phyloP scores from a whole-genome alignment of 1,284 basidiomycete genomes.

The Xerocomus nothofagi region DNA sequence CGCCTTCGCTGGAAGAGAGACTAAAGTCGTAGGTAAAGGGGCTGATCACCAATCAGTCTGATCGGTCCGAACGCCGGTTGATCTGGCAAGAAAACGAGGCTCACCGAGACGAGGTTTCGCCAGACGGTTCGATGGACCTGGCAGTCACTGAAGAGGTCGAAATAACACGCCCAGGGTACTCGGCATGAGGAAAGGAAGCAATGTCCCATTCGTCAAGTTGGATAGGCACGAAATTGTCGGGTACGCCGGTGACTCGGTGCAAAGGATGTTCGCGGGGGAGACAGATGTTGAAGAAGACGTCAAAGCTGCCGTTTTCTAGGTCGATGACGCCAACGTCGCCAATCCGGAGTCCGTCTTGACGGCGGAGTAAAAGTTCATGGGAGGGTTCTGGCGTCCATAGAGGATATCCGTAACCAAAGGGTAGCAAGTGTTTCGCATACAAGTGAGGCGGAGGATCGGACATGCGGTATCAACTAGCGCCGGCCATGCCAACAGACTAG shows the following conservation, averaged over 20 bases:
- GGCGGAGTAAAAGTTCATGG: constrained; percentile 16
- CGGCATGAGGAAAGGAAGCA: constrained; percentile 2
- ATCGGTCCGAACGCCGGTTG: neutral
- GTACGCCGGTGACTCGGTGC: constrained; percentile 14
- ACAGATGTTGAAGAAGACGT: constrained; percentile 34
- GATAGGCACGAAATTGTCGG: constrained; percentile 12
- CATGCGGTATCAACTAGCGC: constrained; percentile 3
- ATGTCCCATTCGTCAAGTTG: constrained; percentile 6
- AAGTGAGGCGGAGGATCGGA: constrained; percentile 6
- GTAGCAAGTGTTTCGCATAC: constrained; percentile 23
- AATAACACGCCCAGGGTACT: constrained; percentile 12
- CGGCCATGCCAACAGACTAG: too few relatives aligned
- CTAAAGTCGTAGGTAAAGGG: constrained; percentile 7
- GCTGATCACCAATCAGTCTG: neutral
- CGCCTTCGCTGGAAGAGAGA: constrained; percentile 18
- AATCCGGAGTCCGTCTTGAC: constrained; percentile 23
- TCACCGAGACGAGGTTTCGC: neutral
- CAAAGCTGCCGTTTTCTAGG: constrained; percentile 24
- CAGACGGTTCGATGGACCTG: neutral
- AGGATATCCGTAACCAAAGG: constrained; percentile 28
- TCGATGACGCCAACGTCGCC: constrained; percentile 32
- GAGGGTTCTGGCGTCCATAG: constrained; percentile 31
- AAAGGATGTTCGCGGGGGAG: constrained; percentile 13
- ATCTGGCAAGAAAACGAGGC: neutral
- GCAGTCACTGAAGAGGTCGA: constrained; percentile 8